Evolutionary conservation across 148 eudicot species (phyloP).

Genomic region (Euryodendron excelsum): DNA sequence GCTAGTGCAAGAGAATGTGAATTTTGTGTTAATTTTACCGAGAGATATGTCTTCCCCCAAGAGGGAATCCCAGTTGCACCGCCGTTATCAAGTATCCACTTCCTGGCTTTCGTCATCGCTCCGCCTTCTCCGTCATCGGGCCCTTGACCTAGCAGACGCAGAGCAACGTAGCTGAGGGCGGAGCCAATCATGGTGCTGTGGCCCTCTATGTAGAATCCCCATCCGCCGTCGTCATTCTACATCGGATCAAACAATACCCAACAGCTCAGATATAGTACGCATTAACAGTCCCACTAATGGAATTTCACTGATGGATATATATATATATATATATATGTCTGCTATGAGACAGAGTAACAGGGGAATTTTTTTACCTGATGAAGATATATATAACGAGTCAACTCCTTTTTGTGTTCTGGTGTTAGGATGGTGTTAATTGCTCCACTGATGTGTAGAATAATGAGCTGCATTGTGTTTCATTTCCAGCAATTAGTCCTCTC

Average conservation of each 20-base stretch:
- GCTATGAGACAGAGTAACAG: no score
- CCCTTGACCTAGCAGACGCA: slow-evolving; percentile 23
- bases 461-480: slow-evolving; percentile 12
- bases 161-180: slow-evolving; percentile 16
- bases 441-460: slow-evolving; percentile 22
- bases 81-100: slow-evolving; percentile 28
- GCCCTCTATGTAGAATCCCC: slow-evolving; percentile 27
- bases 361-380: slow-evolving; percentile 19
- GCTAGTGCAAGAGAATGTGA: not conserved
- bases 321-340: no score
- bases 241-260: not conserved
- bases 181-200: slow-evolving; percentile 30
- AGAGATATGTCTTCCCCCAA: slow-evolving; percentile 29
- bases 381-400: slow-evolving; percentile 18
- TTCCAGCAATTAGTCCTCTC: not conserved
- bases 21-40: slow-evolving; percentile 15
- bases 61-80: slow-evolving; percentile 27
- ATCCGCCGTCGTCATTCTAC: slow-evolving; percentile 27
- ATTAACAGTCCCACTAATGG: not conserved
- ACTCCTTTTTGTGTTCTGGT: slow-evolving; percentile 15
- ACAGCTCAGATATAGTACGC: not conserved
- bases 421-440: slow-evolving; percentile 15
- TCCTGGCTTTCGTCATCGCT: slow-evolving; percentile 17
- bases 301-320: not conserved
- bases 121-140: slow-evolving; percentile 14